These are phyloP conservation scores for Alternaria hordeiaustralica DNA, from an alignment of 2,329 filamentous ascomycete genomes.

Conservation along the genomic window DNA sequence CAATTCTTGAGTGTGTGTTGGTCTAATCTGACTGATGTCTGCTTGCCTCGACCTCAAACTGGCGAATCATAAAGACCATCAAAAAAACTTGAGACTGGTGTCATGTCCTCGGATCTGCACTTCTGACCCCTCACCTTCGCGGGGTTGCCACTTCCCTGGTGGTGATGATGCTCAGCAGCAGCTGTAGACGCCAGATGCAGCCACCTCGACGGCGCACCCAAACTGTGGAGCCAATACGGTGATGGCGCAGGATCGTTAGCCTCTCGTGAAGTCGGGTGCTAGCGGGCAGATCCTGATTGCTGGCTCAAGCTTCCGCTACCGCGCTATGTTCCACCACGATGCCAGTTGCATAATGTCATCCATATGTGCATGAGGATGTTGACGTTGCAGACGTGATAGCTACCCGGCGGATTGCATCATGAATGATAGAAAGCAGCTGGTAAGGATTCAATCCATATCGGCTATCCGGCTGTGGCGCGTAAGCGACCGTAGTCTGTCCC, in stretches of 20 bases:
- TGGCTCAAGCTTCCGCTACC: neutral
- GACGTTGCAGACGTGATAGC: neutral
- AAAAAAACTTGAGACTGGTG: too few relatives aligned
- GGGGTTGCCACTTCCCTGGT: neutral
- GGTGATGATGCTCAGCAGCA: neutral
- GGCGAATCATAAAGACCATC: too few relatives aligned
- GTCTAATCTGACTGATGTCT: neutral
- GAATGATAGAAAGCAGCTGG: neutral
- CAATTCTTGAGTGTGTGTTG: neutral
- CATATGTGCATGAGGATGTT: neutral
- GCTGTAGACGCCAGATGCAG: neutral
- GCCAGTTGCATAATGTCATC: neutral
- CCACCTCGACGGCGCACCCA: neutral
- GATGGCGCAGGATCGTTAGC: neutral
- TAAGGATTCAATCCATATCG: neutral
- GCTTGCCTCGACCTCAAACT: neutral
- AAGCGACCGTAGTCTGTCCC: neutral
- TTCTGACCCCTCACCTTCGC: neutral
- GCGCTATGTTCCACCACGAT: neutral
- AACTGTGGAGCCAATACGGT: neutral
- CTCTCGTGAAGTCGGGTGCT: neutral
- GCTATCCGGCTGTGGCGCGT: constrained; percentile 4
- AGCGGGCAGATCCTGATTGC: neutral
- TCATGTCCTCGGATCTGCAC: neutral
- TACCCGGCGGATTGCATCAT: neutral